Conservation (phyloP, 768 basidiomycete genomes). For the Lactifluus piperatus region DNA sequence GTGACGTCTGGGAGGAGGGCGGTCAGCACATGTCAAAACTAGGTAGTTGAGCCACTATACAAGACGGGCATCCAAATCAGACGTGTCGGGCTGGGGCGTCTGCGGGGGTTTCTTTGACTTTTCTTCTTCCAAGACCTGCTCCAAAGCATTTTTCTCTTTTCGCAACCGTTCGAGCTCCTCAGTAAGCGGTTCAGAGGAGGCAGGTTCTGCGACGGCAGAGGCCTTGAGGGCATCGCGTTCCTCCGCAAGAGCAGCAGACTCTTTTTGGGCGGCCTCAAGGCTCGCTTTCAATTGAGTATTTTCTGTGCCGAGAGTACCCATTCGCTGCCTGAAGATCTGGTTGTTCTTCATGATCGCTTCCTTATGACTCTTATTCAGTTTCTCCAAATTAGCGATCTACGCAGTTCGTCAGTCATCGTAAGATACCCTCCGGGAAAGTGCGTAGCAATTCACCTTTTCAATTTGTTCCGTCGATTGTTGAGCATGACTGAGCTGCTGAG, state of each 20-base stretch:
- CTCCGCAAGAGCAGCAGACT: constrained; percentile 21
- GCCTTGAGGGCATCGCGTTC: constrained; percentile 31
- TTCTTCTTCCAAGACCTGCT: constrained; percentile 33
- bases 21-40: background rate
- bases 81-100: constrained; percentile 11
- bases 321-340: constrained; percentile 14
- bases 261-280: constrained; percentile 21
- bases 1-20: constrained; percentile 33
- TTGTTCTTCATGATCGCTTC: constrained; percentile 16
- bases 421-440: background rate
- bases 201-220: constrained; percentile 20
- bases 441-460: constrained; percentile 20
- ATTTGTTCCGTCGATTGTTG: constrained; percentile 3
- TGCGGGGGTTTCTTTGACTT: constrained; percentile 22
- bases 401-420: background rate
- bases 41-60: constrained; percentile 24
- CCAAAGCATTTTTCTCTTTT: constrained; percentile 31
- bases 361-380: constrained; percentile 11
- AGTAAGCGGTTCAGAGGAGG: constrained; percentile 11
- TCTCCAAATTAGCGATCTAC: constrained; percentile 18
- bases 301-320: constrained; percentile 12
- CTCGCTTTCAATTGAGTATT: constrained; percentile 14
- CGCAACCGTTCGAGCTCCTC: constrained; percentile 27
- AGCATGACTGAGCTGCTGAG: background rate
- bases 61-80: constrained; percentile 24